Evolutionary conservation across 2,329 filamentous ascomycete species (phyloP).

Genomic region (Chaetomium sp.): DNA sequence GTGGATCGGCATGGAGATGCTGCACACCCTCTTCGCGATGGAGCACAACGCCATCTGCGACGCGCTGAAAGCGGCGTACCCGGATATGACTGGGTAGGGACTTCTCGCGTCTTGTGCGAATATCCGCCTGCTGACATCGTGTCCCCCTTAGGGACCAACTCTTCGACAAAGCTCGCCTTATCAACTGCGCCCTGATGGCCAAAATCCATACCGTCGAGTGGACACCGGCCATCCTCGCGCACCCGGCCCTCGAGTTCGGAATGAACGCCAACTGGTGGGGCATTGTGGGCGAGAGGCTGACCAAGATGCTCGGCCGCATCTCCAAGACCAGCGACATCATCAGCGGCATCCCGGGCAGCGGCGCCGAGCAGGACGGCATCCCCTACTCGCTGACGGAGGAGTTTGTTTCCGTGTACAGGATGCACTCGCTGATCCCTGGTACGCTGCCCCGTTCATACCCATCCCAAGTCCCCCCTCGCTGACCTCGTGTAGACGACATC

Average conservation of each 20-base stretch:
- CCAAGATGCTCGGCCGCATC: constrained; percentile 46
- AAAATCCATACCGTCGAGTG: constrained; percentile 55
- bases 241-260: constrained; percentile 46
- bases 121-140: too few relatives aligned
- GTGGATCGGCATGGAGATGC: constrained; percentile 51
- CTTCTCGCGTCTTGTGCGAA: too few relatives aligned
- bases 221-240: constrained; percentile 51
- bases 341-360: constrained; percentile 34
- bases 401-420: constrained; percentile 30
- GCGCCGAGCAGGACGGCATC: constrained; percentile 27
- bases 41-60: constrained; percentile 51
- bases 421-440: constrained; percentile 31
- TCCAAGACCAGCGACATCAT: constrained; percentile 45
- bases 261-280: constrained; percentile 53
- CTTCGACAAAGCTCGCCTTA: constrained; percentile 48
- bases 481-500: constrained; percentile 16
- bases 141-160: constrained; percentile 42
- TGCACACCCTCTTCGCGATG: constrained; percentile 48
- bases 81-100: constrained; percentile 40
- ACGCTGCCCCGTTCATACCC: background rate
- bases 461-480: background rate
- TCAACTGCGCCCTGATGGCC: constrained; percentile 51
- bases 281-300: constrained; percentile 45
- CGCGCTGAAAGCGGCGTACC: constrained; percentile 41
- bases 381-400: constrained; percentile 31